Conservation (phyloP, 495 filamentous ascomycete species). For the Copromyces sp. region DNA sequence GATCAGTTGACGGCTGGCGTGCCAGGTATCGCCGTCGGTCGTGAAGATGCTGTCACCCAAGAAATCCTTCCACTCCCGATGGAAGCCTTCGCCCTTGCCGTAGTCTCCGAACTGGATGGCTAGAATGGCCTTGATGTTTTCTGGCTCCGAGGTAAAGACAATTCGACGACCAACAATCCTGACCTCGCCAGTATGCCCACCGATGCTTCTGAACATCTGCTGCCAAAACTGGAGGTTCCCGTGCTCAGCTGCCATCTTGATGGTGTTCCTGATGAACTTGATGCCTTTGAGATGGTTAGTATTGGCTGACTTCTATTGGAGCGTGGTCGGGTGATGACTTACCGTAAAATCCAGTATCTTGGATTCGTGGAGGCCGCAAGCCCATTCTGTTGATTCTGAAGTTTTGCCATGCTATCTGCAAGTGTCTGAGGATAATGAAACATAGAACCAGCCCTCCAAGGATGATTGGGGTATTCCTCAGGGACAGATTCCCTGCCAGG, state of each 20-base stretch:
- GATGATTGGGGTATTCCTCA: slow-evolving; percentile 18
- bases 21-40: slow-evolving; percentile 68
- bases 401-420: slow-evolving; percentile 17
- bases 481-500: slow-evolving; percentile 26
- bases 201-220: slow-evolving; percentile 30
- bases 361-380: slow-evolving; percentile 10
- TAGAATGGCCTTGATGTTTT: slow-evolving; percentile 80
- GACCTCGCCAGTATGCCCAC: slow-evolving; percentile 48
- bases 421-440: slow-evolving; percentile 17
- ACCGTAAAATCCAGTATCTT: slow-evolving; percentile 24
- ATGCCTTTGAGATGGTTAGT: slow-evolving; percentile 37
- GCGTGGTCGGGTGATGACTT: neutral
- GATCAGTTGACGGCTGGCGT: slow-evolving; percentile 62
- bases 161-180: slow-evolving; percentile 45
- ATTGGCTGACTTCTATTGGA: slow-evolving; percentile 9
- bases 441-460: slow-evolving; percentile 20
- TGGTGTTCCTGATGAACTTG: slow-evolving; percentile 46
- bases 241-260: slow-evolving; percentile 40
- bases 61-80: slow-evolving; percentile 60
- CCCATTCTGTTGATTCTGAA: slow-evolving; percentile 33
- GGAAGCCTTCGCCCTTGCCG: slow-evolving; percentile 62
- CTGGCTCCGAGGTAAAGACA: slow-evolving; percentile 61
- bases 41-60: slow-evolving; percentile 73
- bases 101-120: slow-evolving; percentile 67
- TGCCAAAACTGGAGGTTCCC: slow-evolving; percentile 53